Conservation (phyloP, 1,284 basidiomycete species). For the Tilletia walkeri region DNA sequence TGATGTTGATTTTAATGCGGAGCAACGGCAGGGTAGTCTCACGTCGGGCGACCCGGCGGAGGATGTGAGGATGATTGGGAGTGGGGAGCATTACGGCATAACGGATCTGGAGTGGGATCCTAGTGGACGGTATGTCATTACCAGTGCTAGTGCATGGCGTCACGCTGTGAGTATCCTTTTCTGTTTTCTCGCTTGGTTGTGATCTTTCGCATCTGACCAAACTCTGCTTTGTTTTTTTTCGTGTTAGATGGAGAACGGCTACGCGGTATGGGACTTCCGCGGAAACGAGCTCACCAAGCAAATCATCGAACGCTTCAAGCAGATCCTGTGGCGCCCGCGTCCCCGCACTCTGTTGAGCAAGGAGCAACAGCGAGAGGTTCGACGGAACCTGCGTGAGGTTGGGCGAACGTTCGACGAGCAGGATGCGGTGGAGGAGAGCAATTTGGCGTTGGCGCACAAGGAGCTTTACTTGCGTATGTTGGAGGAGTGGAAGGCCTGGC, state of each 20-base stretch:
- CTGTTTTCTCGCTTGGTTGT: constrained; percentile 10
- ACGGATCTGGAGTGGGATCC: constrained; percentile 99
- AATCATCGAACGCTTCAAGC: constrained; percentile 93
- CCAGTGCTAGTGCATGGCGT: constrained; percentile 91
- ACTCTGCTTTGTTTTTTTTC: constrained; percentile 15
- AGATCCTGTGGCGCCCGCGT: constrained; percentile 96
- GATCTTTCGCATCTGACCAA: background rate
- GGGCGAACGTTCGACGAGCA: constrained; percentile 92
- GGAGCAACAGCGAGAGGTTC: constrained; percentile 82
- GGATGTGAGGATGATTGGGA: constrained; percentile 76
- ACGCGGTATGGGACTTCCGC: constrained; percentile 95
- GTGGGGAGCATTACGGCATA: constrained; percentile 95
- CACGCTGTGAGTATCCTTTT: constrained; percentile 68
- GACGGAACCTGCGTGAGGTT: constrained; percentile 88
- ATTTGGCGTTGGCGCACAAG: constrained; percentile 87
- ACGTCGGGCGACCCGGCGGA: constrained; percentile 70
- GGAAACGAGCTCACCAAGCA: constrained; percentile 87
- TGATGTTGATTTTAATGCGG: constrained; percentile 89
- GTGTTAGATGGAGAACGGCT: constrained; percentile 86
- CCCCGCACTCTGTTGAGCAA: constrained; percentile 81
- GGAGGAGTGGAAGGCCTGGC: constrained; percentile 98
- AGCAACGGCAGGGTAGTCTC: constrained; percentile 62
- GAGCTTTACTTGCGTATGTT: constrained; percentile 86
- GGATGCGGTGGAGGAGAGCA: constrained; percentile 90
- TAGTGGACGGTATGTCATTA: constrained; percentile 86